phyloP scores from a whole-genome alignment of 192 early-diverging fungal species.

The Hyaloraphidium curvatum region DNA sequence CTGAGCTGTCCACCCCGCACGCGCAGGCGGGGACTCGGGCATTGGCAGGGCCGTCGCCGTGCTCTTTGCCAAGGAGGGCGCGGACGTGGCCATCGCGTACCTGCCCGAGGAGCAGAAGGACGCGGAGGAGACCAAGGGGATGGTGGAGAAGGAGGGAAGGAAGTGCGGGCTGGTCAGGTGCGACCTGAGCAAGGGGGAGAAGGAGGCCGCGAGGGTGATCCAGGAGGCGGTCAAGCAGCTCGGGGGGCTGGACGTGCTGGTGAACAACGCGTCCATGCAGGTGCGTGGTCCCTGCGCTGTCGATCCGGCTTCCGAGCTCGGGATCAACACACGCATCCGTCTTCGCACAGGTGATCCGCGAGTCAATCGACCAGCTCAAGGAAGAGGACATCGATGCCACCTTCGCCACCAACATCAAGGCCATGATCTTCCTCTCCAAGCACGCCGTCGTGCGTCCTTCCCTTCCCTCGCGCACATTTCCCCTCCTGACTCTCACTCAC shows the following conservation, averaged over 20 bases:
- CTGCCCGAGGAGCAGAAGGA: slow-evolving; percentile 21
- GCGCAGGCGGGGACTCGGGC: slow-evolving; percentile 19
- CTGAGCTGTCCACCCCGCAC: neutral
- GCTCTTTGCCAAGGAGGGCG: slow-evolving; percentile 27
- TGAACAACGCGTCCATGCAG: slow-evolving; percentile 15
- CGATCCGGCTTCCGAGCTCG: neutral
- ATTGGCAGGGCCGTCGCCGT: slow-evolving; percentile 31
- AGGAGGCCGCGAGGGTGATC: slow-evolving; percentile 7
- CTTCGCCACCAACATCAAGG: slow-evolving; percentile 25
- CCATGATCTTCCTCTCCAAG: slow-evolving; percentile 27
- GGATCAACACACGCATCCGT: neutral
- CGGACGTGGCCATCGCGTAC: slow-evolving; percentile 25
- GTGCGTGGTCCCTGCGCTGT: neutral
- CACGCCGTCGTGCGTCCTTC: slow-evolving; percentile 12
- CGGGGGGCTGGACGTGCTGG: slow-evolving; percentile 8
- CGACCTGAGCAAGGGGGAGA: slow-evolving; percentile 8
- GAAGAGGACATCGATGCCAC: slow-evolving; percentile 24
- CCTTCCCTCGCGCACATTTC: neutral
- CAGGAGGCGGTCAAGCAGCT: slow-evolving; percentile 1
- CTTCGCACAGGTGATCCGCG: slow-evolving; percentile 5
- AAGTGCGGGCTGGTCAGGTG: slow-evolving; percentile 17
- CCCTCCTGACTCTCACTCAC: neutral
- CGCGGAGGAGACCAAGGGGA: slow-evolving; percentile 20
- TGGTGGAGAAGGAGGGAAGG: slow-evolving; percentile 16
- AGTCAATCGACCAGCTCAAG: slow-evolving; percentile 14